Base-by-base conservation (phyloP, 1,139 yeast genomes). In the Hansenula lynferdii region DNA sequence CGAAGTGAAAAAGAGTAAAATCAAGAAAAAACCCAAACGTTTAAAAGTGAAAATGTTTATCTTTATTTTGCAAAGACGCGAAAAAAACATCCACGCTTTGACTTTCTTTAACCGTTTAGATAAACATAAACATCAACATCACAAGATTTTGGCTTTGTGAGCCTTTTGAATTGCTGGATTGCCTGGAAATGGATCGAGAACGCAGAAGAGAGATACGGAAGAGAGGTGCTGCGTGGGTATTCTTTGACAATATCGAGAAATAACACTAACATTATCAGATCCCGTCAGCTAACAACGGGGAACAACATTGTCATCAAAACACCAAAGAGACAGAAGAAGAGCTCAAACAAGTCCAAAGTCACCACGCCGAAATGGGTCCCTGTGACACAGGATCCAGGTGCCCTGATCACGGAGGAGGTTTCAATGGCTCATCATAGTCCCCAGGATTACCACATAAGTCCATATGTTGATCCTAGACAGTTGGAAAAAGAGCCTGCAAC, bases 211-310 rank as follows among this genome's bases (percentile, higher is more conserved):
- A 49, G 31, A 30, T 36, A 25, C 26, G 56, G 21, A 41, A 39
- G 14, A 31, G 56, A 32, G 56, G 56, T 4, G 50, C 53, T n/a
- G 56, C 48, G 39, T 41, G 18, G 17, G 46, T 40, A 10, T 8
- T 4, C 21, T n/a, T 21, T 5, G n/a, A 15, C 14, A 6, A 8
- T n/a, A n/a, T 20, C 5, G n/a, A 17, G 25, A 4, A 12, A 23
- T 14, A 6, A 17, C n/a, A 28, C 31, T 28, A 28, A 28, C 31
- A 19, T n/a, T 6, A 21, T n/a, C 18, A 31, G 41, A 3, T 38
- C 26, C 6, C 40, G 53, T 12, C 42, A 40, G 16, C 38, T 50
- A 19, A 32, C 48, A 4, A 45, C 49, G 2, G 45, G 44, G n/a
- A 22, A 16, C 3, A 48, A 47, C n/a, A 32, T 51, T n/a, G 41